Evolutionary conservation across 495 filamentous ascomycete genomes (phyloP).

Genomic region (Aspergillus bertholletiae): DNA sequence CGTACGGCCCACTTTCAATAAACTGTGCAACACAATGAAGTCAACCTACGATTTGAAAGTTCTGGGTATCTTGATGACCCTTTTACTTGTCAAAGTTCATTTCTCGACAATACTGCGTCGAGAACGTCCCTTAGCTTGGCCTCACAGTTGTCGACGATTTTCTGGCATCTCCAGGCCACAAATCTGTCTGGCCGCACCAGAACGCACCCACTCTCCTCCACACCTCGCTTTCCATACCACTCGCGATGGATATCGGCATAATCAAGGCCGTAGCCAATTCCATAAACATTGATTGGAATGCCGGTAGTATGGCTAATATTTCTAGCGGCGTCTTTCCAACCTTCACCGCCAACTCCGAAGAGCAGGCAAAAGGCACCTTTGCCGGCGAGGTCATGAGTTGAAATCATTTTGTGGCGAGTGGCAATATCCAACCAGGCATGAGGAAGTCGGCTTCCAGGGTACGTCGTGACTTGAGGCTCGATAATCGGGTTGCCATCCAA

Average conservation of each 20-base stretch:
- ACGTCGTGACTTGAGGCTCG: conserved; percentile 24
- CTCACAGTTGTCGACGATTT: too few species aligned
- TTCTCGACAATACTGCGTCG: too few species aligned
- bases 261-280: conserved; percentile 40
- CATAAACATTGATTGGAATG: conserved; percentile 35
- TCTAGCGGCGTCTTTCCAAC: conserved; percentile 41
- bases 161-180: conserved; percentile 41
- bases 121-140: too few species aligned
- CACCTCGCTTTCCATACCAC: conserved; percentile 36
- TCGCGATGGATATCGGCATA: conserved; percentile 47
- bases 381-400: conserved; percentile 49
- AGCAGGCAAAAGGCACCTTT: conserved; percentile 43
- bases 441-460: conserved; percentile 45
- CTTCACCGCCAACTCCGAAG: conserved; percentile 40
- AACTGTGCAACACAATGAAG: too few species aligned
- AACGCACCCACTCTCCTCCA: conserved; percentile 32
- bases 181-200: conserved; percentile 43
- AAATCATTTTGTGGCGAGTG: conserved; percentile 29
- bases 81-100: too few species aligned
- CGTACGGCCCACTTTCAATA: too few species aligned
- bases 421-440: conserved; percentile 48
- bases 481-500: conserved; percentile 18
- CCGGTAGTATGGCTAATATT: conserved; percentile 21
- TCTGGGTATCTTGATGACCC: too few species aligned
- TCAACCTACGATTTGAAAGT: too few species aligned